Evolutionary conservation across 441 rosid species (phyloP), one percentile per base, ranked within the genome.

Genomic region (Theobroma grandiflorum): DNA sequence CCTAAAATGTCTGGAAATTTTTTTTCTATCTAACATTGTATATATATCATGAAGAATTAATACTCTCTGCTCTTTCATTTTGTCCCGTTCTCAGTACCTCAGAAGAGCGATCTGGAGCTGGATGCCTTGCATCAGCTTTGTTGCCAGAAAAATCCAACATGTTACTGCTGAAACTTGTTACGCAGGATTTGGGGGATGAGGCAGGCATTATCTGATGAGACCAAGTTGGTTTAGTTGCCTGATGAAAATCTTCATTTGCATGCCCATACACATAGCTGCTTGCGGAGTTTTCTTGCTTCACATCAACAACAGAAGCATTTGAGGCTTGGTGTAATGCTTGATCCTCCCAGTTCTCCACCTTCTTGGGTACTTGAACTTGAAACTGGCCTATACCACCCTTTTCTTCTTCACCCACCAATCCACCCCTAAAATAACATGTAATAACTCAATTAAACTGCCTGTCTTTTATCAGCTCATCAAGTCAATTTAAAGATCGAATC

Each of bases 151-250:
- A 95, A 86, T 96, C 96, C 81, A 94, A 84, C 93, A 95, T 87
- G 87, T 84, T 91, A 80, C 87, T 88, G 80, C 87, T 91, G 80
- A 88, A 86, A 84, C 89, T 90, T 33, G 98, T 89, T 72, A 93
- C 88, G 59, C 97, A 88, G 43, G 99, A 94, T 70, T 87, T 94
- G n/a, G 92, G 92, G 16, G 99, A 90, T 33, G 98, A 89, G 82
- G 77, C 80, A 15, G 92, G 89, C 77, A 88, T 84, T 74, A 93
- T 76, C 38, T 74, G 86, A 37, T 86, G 88, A 20, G 90, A 75
- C 87, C 92, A 91, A 70, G 82, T 74, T 38, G 84, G 85, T 78
- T 82, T 83, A 43, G 80, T 40, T 75, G 72, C 76, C 33, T 68
- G 55, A 15, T 82, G 90, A 37, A 83, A 80, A 80, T 84, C 89